Evolutionary conservation across 176 grass and related monocot species (phyloP).

Genomic region (Avena sativa): DNA sequence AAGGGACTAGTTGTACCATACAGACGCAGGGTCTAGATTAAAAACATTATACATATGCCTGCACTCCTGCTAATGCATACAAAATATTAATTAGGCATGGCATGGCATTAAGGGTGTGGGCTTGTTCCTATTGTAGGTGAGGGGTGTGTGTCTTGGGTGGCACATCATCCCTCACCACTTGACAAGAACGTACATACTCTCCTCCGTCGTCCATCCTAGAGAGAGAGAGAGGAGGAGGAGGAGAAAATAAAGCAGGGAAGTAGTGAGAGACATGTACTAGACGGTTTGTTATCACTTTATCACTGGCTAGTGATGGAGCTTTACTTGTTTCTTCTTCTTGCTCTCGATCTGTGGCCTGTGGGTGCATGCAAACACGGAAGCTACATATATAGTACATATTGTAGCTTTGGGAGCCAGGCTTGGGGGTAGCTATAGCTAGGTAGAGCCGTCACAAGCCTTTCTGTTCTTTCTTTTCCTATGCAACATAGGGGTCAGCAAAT

Average conservation of each 20-base stretch:
- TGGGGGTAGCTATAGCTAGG: neutral
- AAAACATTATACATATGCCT: neutral
- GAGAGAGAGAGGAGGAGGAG: neutral
- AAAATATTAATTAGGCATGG: constrained; percentile 24
- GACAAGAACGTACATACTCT: constrained; percentile 45
- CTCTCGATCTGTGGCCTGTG: neutral
- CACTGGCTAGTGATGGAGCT: constrained; percentile 49
- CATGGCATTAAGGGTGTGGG: constrained; percentile 1
- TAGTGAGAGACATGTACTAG: constrained; percentile 44
- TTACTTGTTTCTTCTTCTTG: constrained; percentile 42
- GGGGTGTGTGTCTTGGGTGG: constrained; percentile 63
- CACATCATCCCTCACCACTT: constrained; percentile 54
- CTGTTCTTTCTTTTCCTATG: constrained; percentile 73
- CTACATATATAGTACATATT: too few species aligned
- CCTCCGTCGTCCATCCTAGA: constrained; percentile 25
- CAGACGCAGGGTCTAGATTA: constrained; percentile 51
- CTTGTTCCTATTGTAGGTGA: constrained; percentile 58
- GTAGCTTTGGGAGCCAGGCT: neutral
- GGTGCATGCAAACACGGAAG: neutral
- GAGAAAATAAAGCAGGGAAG: neutral
- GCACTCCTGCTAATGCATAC: neutral
- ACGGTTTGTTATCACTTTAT: constrained; percentile 54
- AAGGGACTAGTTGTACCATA: constrained; percentile 52
- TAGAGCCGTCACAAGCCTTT: constrained; percentile 50
- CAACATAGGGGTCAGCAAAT: constrained; percentile 47